Evolutionary conservation across 306 rosid genomes (phyloP), one percentile per base, ranked within the genome.

Genomic region (Medicago ruthenica): DNA sequence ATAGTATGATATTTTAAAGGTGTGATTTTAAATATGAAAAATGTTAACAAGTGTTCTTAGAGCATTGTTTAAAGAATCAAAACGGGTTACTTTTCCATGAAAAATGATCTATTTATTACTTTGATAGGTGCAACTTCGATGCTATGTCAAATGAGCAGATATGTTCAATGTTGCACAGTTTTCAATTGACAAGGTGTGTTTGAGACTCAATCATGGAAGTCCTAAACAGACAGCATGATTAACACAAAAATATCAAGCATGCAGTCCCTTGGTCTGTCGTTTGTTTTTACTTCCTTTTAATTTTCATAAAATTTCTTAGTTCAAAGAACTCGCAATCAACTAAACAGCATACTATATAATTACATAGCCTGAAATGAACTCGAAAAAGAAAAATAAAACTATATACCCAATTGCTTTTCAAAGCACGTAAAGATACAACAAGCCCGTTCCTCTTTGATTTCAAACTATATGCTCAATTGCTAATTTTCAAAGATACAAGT

Each of bases 381-480:
- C 6, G 9, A 12, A 17, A 69, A 76, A 62, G 54, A 54, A 71
- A 45, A 73, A 66, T 17, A 10, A 24, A 17, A 16, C 47, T 61
- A 79, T 13, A 14, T 48, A 45, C 69, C 62, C 60, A 58, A 80
- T 57, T 70, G 51, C 74, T 70, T 73, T 64, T 76, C 70, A 44
- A 22, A 61, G 41, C 69, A 65, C 12, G 57, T 48, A 17, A 42
- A 40, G 34, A 71, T 70, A 44, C 86, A 77, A 44, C 86, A 77
- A 27, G 59, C 50, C 16, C 70, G 14, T 65, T 67, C 78, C 79
- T 78, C 27, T 17, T 78, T 61, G 20, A 61, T 31, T 31, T 61
- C 67, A 40, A 17, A 20, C 51, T 59, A 79, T 24, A n/a, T 22
- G 20, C 67, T 74, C 53, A 45, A 76, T 69, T 74, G 59, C 59